phyloP scores from a whole-genome alignment of 2,329 filamentous ascomycete species.

The Orbilia oligospora region DNA sequence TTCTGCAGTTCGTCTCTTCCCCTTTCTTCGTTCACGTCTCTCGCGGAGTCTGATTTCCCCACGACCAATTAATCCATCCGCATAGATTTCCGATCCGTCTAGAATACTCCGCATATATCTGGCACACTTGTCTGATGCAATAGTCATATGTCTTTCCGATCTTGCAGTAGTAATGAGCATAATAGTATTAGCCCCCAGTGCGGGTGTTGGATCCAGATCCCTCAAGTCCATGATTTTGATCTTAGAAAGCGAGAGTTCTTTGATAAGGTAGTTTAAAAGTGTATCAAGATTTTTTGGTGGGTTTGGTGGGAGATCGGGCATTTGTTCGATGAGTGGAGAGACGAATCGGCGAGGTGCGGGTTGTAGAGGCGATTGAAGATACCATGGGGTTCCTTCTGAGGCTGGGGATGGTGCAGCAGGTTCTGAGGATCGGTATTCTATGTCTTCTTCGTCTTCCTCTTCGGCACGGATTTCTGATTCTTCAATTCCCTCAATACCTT shows the following conservation, averaged over 20 bases:
- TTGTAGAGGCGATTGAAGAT: conserved; percentile 77
- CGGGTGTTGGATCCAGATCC: conserved; percentile 84
- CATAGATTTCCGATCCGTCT: conserved; percentile 68
- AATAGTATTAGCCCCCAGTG: conserved; percentile 86
- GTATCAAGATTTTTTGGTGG: conserved; percentile 80
- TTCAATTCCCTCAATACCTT: not conserved
- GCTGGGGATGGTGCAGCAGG: conserved; percentile 29
- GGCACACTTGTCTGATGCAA: conserved; percentile 89
- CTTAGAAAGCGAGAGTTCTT: conserved; percentile 88
- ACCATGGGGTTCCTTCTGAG: conserved; percentile 77
- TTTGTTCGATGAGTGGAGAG: conserved; percentile 69
- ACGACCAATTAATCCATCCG: conserved; percentile 88
- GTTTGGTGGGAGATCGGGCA: conserved; percentile 71
- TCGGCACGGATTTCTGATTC: conserved; percentile 2
- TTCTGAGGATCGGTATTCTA: conserved; percentile 55
- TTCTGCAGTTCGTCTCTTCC: conserved; percentile 83
- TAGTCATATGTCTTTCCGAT: conserved; percentile 92
- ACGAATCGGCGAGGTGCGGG: conserved; percentile 69
- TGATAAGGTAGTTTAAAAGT: conserved; percentile 82
- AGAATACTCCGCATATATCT: conserved; percentile 80
- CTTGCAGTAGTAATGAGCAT: conserved; percentile 95
- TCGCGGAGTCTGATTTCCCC: conserved; percentile 93
- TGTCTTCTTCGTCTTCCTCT: conserved; percentile 49
- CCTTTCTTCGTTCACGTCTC: conserved; percentile 82
- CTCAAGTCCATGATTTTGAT: conserved; percentile 86